phyloP scores from a whole-genome alignment of 1,284 basidiomycete species.

The Phlebopus sp. region DNA sequence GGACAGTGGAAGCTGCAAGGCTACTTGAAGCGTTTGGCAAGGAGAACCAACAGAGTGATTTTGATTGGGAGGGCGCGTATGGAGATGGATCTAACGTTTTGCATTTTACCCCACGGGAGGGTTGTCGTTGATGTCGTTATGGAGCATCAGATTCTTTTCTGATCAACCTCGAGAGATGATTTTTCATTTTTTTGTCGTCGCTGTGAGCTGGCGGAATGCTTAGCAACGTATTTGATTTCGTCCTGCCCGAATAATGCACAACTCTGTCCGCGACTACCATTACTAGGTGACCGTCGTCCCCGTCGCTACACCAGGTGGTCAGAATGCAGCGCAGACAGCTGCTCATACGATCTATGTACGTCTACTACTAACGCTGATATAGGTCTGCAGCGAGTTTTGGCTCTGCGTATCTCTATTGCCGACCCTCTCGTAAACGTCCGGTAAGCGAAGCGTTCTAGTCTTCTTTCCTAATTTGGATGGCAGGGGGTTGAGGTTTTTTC shows the following conservation, averaged over 20 bases:
- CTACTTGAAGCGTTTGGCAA: constrained; percentile 63
- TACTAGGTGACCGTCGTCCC: neutral
- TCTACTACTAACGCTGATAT: constrained; percentile 6
- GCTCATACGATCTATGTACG: constrained; percentile 1
- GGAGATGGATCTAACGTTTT: constrained; percentile 66
- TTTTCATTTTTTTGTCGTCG: constrained; percentile 19
- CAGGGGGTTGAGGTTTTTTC: constrained; percentile 32
- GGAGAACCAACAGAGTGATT: constrained; percentile 65
- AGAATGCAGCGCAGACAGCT: constrained; percentile 16
- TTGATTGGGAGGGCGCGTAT: constrained; percentile 64
- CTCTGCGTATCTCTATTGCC: constrained; percentile 1
- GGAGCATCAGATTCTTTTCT: constrained; percentile 12
- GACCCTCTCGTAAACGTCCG: constrained; percentile 19
- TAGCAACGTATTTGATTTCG: constrained; percentile 23
- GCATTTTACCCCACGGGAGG: constrained; percentile 43
- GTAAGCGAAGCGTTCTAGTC: constrained; percentile 24
- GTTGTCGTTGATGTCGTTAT: constrained; percentile 13
- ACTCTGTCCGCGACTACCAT: constrained; percentile 5
- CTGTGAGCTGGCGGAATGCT: constrained; percentile 17
- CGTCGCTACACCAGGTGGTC: too few species aligned
- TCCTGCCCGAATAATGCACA: neutral
- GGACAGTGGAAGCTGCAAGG: constrained; percentile 46
- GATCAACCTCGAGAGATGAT: constrained; percentile 16
- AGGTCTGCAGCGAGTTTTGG: neutral
- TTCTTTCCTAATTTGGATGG: constrained; percentile 28